A percentile compares a stretch with the other conserved stretches of the same genome.
These are phyloP conservation scores for Myochromella boudieri DNA, from an alignment of 768 basidiomycete genomes.

Conservation along the genomic window DNA sequence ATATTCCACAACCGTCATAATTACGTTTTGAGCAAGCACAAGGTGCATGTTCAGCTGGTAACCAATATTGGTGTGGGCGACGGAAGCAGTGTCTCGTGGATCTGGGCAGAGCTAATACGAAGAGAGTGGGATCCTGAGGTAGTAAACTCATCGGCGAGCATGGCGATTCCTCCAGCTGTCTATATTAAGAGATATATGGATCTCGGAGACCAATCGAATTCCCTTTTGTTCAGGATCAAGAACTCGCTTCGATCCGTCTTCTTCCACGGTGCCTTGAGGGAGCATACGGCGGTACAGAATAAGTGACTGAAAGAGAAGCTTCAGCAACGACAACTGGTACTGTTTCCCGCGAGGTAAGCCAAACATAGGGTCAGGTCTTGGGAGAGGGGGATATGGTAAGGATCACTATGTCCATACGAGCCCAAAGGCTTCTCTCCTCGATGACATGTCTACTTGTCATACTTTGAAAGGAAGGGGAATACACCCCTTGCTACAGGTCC, in stretches of 20 bases:
- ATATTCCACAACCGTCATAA: conserved; percentile 9
- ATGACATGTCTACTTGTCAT: neutral
- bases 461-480: neutral
- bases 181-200: conserved; percentile 1
- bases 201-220: conserved; percentile 13
- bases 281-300: neutral
- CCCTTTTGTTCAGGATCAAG: conserved; percentile 12
- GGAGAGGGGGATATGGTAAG: no score
- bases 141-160: neutral
- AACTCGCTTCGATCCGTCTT: conserved; percentile 11
- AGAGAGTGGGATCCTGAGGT: neutral
- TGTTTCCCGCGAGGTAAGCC: no score
- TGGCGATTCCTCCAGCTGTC: conserved; percentile 6
- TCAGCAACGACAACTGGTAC: no score
- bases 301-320: no score
- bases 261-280: conserved; percentile 14
- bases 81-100: conserved; percentile 1
- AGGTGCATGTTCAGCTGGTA: neutral
- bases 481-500: conserved; percentile 4
- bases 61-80: neutral
- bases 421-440: neutral
- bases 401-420: no score
- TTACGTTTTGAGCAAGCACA: neutral
- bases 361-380: no score
- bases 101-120: conserved; percentile 8